Evolutionary conservation across 805 yeast genomes (phyloP).

Genomic region (Wickerhamomyces alni): DNA sequence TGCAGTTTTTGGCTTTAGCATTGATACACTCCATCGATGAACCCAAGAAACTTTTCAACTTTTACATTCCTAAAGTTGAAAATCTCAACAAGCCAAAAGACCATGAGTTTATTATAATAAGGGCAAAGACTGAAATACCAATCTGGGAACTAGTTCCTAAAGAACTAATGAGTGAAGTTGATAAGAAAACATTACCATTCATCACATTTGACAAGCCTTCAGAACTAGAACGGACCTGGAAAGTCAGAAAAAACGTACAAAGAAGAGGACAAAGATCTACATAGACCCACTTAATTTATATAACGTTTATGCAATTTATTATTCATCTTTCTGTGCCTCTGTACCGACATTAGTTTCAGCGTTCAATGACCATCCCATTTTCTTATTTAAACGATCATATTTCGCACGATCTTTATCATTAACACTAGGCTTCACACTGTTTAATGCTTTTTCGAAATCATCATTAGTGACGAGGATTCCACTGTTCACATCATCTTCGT

Average conservation of each 20-base stretch:
- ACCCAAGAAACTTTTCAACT: constrained; percentile 33
- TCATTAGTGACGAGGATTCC: constrained; percentile 48
- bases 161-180: constrained; percentile 13
- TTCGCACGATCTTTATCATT: constrained; percentile 75
- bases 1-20: constrained; percentile 43
- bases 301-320: neutral
- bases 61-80: constrained; percentile 45
- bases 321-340: neutral
- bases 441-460: constrained; percentile 70
- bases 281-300: no score
- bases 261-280: constrained; percentile 33
- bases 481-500: constrained; percentile 32
- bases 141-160: constrained; percentile 39
- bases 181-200: constrained; percentile 34
- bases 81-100: constrained; percentile 14
- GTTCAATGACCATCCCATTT: constrained; percentile 65
- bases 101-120: constrained; percentile 35
- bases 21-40: constrained; percentile 62
- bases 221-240: constrained; percentile 51
- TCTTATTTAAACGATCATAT: constrained; percentile 67
- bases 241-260: constrained; percentile 47
- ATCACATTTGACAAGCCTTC: constrained; percentile 31
- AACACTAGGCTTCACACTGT: constrained; percentile 82
- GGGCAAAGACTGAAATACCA: constrained; percentile 67
- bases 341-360: constrained; percentile 24